Base-by-base conservation (phyloP, 768 basidiomycete genomes). In the Agaricus subrufescens region DNA sequence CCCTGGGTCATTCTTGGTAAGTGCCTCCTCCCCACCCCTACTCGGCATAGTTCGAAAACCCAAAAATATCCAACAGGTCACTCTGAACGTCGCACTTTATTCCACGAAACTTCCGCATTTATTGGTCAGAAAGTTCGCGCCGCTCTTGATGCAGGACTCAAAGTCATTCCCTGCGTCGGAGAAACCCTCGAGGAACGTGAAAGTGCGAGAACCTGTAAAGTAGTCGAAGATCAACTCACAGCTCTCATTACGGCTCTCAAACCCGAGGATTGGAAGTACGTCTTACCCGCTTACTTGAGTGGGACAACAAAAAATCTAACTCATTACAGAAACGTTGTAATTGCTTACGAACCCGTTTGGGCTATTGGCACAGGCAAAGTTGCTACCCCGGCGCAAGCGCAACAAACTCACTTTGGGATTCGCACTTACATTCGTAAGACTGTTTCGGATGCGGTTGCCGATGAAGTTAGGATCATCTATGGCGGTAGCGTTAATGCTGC, bases 291-390 rank as follows among this genome's bases (percentile, higher is more conserved):
- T 42, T 42, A 14, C 12, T 42, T 42, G 7, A 23, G 19, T 30
- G 52, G 39, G 47, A 12, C 42, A 3, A 39, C 52, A 30, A 48
- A 23, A 37, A 26, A 37, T 2, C 19, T 23, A 11, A 50, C 26
- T 54, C 27, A 30, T 38, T 23, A 43, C 34, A 95, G 94, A 65
- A 84, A 90, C 60, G 78, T 98, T 66, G 96, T 99, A 56, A 80
- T 99, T 64, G 97, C 97, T 19, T 99, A 95, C 71, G 93, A 96
- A 71, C 92, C 94, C 43, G 92, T 98, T 15, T 98, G 97, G 96
- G 96, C 97, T 34, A 98, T 98, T 69, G 97, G 97, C 45, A 98
- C 96, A 11, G 96, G 96, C 60, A 96, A 90, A 70, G 95, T 97
- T 51, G 96, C 96, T 45, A 91, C 91, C 31, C 77, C 90, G 0